Percentiles rank a stretch among this genome's conserved stretches.
phyloP scores from a whole-genome alignment of 1,284 basidiomycete species.

The Dichomitus squalens region DNA sequence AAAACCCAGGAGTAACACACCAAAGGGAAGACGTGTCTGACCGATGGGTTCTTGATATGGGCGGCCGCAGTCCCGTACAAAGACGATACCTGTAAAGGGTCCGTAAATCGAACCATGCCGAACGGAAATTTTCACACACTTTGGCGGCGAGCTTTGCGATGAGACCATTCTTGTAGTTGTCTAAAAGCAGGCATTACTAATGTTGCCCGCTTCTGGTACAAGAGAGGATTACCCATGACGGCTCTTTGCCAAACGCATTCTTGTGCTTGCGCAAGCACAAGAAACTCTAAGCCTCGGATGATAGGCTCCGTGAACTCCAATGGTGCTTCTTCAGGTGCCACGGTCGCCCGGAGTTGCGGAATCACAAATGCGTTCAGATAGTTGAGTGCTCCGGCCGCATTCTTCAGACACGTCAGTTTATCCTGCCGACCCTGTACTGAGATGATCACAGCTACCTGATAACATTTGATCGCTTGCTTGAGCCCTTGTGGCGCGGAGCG shows the following conservation, averaged over 20 bases:
- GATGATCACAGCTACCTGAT: constrained; percentile 57
- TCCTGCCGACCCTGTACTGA: no score
- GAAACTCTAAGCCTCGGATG: constrained; percentile 66
- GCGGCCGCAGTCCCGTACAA: constrained; percentile 65
- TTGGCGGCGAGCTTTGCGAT: constrained; percentile 86
- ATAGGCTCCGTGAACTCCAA: constrained; percentile 69
- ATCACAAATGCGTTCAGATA: constrained; percentile 63
- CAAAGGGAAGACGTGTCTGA: constrained; percentile 53
- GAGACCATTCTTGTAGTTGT: constrained; percentile 80
- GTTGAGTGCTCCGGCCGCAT: constrained; percentile 75
- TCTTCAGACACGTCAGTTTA: constrained; percentile 43
- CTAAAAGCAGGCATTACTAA: constrained; percentile 29
- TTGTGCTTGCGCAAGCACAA: constrained; percentile 94
- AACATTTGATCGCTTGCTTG: constrained; percentile 69
- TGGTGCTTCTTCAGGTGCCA: constrained; percentile 55
- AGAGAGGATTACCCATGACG: constrained; percentile 62
- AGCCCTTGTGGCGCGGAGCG: constrained; percentile 78
- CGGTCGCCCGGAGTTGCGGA: constrained; percentile 55
- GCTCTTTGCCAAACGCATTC: constrained; percentile 98
- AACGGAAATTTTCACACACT: constrained; percentile 33
- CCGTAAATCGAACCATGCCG: not conserved
- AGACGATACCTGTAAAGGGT: constrained; percentile 54
- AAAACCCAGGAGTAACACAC: constrained; percentile 38
- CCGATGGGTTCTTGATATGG: constrained; percentile 53
- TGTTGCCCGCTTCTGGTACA: not conserved